Percentiles rank a stretch among this genome's conserved stretches.
These are phyloP conservation scores for Epichloe festucae DNA, from an alignment of 2,329 filamentous ascomycete genomes.

Conservation along the genomic window DNA sequence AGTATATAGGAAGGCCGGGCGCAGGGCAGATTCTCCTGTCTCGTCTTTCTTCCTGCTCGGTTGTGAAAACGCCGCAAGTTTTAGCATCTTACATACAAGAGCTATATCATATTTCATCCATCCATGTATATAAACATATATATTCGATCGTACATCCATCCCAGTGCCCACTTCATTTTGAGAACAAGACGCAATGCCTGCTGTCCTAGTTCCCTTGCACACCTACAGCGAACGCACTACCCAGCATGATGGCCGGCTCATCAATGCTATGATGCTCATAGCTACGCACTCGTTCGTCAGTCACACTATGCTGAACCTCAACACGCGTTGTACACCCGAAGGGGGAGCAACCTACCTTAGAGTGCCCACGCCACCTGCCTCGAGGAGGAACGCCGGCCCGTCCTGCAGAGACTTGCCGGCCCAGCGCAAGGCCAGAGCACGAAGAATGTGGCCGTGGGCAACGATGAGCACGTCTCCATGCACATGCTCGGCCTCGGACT, in stretches of 20 bases:
- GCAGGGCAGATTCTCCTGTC: too few relatives aligned
- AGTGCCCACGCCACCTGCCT: constrained; percentile 74
- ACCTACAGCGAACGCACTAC: constrained; percentile 52
- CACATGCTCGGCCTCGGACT: constrained; percentile 26
- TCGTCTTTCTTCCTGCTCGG: too few relatives aligned
- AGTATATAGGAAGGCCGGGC: too few relatives aligned
- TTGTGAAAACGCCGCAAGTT: too few relatives aligned
- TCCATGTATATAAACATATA: too few relatives aligned
- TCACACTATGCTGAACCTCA: neutral
- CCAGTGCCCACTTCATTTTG: too few relatives aligned
- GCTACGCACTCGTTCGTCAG: constrained; percentile 24
- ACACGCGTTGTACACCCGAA: neutral
- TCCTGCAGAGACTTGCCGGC: constrained; percentile 58
- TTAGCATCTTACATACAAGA: too few relatives aligned
- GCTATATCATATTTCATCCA: too few relatives aligned
- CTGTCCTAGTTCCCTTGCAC: constrained; percentile 13
- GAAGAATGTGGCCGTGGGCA: constrained; percentile 79
- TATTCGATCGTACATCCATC: too few relatives aligned
- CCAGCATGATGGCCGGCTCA: constrained; percentile 68
- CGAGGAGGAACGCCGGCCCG: constrained; percentile 69
- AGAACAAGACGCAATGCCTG: too few relatives aligned
- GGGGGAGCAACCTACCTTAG: constrained; percentile 44
- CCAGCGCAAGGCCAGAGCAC: constrained; percentile 84
- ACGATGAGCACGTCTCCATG: constrained; percentile 45
- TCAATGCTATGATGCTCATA: constrained; percentile 70